Conservation (phyloP, 305 asterid genomes). For the Fraxinus sp. region DNA sequence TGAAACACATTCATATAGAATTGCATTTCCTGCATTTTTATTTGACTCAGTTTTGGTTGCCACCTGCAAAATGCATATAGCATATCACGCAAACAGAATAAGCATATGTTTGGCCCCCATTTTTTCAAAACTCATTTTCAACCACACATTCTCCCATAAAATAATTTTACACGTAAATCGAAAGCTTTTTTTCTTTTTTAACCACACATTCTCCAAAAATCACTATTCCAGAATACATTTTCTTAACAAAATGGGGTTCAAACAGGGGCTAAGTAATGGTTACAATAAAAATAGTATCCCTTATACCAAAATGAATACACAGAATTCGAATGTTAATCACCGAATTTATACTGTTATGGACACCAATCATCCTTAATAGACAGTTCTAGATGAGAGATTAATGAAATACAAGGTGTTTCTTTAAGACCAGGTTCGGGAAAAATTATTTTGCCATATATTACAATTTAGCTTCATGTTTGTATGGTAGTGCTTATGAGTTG, state of each 20-base stretch:
- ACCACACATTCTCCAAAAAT: neutral
- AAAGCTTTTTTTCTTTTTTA: neutral
- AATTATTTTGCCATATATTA: neutral
- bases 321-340: conserved; percentile 12
- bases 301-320: conserved; percentile 1
- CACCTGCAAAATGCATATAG: conserved; percentile 52
- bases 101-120: neutral
- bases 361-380: neutral
- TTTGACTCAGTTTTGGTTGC: conserved; percentile 95
- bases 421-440: neutral
- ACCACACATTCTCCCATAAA: neutral
- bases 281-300: conserved; percentile 2
- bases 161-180: no score
- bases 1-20: conserved; percentile 93
- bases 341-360: neutral
- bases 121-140: neutral
- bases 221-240: neutral
- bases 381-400: neutral
- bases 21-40: conserved; percentile 96
- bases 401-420: neutral
- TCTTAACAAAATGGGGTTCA: neutral
- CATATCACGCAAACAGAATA: conserved; percentile 25
- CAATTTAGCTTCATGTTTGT: neutral
- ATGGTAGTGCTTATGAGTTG: neutral
- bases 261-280: conserved; percentile 13